Evolutionary conservation across 495 filamentous ascomycete genomes (phyloP), one percentile per base, ranked within the genome.

Genomic region (Daldinia loculata): DNA sequence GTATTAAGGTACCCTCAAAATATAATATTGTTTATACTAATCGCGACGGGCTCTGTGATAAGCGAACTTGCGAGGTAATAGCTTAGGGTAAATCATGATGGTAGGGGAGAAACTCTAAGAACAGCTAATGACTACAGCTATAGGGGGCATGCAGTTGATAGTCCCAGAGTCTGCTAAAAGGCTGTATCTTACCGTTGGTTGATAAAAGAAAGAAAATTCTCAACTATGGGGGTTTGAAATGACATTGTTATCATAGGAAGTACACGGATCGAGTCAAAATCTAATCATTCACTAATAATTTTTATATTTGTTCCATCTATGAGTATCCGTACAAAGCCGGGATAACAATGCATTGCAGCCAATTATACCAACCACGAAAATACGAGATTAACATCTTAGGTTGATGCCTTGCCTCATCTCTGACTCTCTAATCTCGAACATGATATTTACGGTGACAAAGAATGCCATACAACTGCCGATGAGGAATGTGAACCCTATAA

Each of bases 341-440:
- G n/a, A 53, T 29, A 30, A 2, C 24, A 1, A 53, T 27, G 50
- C 12, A 53, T 27, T n/a, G 19, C 24, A 5, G 14, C 15, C 27
- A 7, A 30, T 29, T 41, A 24, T 17, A 27, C 32, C n/a, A 30
- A 27, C 26, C 19, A 24, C 19, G 8, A 9, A 9, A 48, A 29
- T 53, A 12, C 50, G 24, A 36, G n/a, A 61, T 80, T 78, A 99
- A 78, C 93, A 99, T 81, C 93, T 98, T 81, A 98, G 68, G 67
- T 89, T 84, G 63, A 98, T 92, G 2, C 95, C 95, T 50, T 84
- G 87, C 59, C 95, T 86, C 74, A 86, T 82, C 84, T 99, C 95
- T 69, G 84, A 84, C 81, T 98, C 91, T 56, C 95, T 82, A 52
- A 95, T 86, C 84, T 99, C 96, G 84, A 98, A 97, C 95, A 98